Evolutionary conservation across 768 basidiomycete genomes (phyloP).

Genomic region (Trametes meyenii): DNA sequence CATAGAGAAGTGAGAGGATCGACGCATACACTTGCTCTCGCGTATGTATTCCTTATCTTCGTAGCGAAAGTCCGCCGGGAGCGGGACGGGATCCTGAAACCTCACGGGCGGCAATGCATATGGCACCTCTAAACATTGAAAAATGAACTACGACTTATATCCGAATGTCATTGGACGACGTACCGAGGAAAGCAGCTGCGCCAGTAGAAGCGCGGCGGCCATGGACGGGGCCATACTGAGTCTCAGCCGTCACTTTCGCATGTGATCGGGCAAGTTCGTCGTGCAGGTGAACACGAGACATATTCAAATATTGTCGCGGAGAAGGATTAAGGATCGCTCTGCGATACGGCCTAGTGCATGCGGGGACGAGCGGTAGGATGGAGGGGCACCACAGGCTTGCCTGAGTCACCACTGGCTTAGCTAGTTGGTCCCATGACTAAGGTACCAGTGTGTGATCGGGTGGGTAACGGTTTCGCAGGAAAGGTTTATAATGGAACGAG

Average conservation of each 20-base stretch:
- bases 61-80: slow-evolving; percentile 59
- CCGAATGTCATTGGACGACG: slow-evolving; percentile 13
- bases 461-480: no score
- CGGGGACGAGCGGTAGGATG: no score
- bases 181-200: slow-evolving; percentile 66
- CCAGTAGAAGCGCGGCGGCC: slow-evolving; percentile 66
- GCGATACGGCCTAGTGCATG: no score
- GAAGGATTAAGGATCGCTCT: not conserved
- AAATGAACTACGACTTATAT: not conserved
- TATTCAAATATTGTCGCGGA: slow-evolving; percentile 1
- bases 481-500: no score
- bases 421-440: not conserved
- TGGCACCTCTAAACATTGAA: slow-evolving; percentile 58
- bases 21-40: slow-evolving; percentile 55
- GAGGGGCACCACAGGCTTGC: no score
- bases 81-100: slow-evolving; percentile 62
- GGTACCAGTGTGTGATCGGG: no score
- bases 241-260: slow-evolving; percentile 51
- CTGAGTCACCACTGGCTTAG: no score
- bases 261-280: slow-evolving; percentile 52
- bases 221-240: slow-evolving; percentile 55
- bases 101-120: slow-evolving; percentile 68
- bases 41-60: slow-evolving; percentile 60
- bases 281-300: slow-evolving; percentile 48
- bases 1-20: not conserved